Evolutionary conservation across 768 basidiomycete species (phyloP), one percentile per base, ranked within the genome.

Genomic region (Amanita polypyramis): DNA sequence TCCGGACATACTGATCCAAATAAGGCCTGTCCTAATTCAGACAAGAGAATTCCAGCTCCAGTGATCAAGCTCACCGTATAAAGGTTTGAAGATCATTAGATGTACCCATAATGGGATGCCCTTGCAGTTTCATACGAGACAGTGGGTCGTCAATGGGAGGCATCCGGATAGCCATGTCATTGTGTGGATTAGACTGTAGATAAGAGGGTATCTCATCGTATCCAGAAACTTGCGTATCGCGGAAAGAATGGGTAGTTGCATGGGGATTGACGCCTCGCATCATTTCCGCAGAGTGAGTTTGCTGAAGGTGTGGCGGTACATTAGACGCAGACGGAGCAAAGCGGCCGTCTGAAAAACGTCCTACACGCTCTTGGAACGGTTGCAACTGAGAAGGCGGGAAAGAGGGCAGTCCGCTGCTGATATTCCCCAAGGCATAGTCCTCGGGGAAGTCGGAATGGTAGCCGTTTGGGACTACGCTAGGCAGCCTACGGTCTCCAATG

Each of bases 1-100:
- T 79, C 29, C 82, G 76, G 43, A 93, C 77, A 61, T 92, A 97
- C 56, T 87, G 84, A 52, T 90, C 86, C 54, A 92, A 69, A 64
- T 80, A 88, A 9, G 88, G 88, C 20, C 85, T 87, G 53, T 40
- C 51, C 17, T 47, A 50, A 43, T 54, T 52, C 52, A 47, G 52
- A 58, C 52, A 53, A 56, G 42, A 52, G 45, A 46, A 25, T 41
- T 48, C 52, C 50, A 23, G 58, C 21, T 45, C 40, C 38, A 43
- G 30, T 33, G 56, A 51, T 50, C 29, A 15, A 20, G 61, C 70
- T 54, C 62, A 82, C 85, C 85, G 75, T 61, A 89, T 86, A 62
- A 87, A 90, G 3, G 84, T 79, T 60, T 85, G 83, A 27, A 89
- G 65, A 64, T 90, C 86, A 53, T 72, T 83, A 9, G 82, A 79